Percentiles rank a stretch among this genome's conserved stretches.
Evolutionary conservation across 129 eudicot species (phyloP).

Genomic region (Pittosporum tobira): DNA sequence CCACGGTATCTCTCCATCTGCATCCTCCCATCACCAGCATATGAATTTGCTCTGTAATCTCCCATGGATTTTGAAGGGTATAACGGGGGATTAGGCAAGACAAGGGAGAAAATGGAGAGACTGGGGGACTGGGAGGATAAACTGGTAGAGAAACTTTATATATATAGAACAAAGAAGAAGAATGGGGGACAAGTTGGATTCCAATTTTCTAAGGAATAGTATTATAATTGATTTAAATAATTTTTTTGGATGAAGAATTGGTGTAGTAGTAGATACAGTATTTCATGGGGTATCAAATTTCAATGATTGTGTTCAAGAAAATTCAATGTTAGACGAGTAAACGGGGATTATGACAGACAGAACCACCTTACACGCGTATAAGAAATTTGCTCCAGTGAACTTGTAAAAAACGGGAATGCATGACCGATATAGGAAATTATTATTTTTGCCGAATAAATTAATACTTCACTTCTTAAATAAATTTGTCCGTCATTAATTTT

Average conservation of each 20-base stretch:
- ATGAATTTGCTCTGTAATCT: conserved; percentile 54
- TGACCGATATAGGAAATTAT: too few species aligned
- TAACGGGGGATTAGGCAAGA: not conserved
- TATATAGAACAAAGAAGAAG: not conserved
- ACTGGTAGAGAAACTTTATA: too few species aligned
- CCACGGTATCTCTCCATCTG: conserved; percentile 45
- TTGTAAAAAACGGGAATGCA: too few species aligned
- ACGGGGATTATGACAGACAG: not conserved
- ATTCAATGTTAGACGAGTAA: not conserved
- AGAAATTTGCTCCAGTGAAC: too few species aligned
- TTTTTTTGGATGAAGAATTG: too few species aligned
- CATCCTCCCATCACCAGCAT: conserved; percentile 26
- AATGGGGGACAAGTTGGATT: not conserved
- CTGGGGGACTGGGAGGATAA: not conserved
- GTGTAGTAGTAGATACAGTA: not conserved
- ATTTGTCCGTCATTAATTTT: too few species aligned
- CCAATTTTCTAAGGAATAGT: too few species aligned
- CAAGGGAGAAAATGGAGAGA: conserved; percentile 2
- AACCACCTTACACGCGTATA: too few species aligned
- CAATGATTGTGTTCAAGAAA: not conserved
- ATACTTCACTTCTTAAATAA: too few species aligned
- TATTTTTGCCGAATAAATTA: too few species aligned
- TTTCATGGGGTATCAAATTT: conserved; percentile 2
- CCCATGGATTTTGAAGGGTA: conserved; percentile 27
- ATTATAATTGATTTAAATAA: too few species aligned